These are phyloP conservation scores for Trichosanthes cucumerina DNA, from an alignment of 306 rosid genomes.

Conservation along the genomic window DNA sequence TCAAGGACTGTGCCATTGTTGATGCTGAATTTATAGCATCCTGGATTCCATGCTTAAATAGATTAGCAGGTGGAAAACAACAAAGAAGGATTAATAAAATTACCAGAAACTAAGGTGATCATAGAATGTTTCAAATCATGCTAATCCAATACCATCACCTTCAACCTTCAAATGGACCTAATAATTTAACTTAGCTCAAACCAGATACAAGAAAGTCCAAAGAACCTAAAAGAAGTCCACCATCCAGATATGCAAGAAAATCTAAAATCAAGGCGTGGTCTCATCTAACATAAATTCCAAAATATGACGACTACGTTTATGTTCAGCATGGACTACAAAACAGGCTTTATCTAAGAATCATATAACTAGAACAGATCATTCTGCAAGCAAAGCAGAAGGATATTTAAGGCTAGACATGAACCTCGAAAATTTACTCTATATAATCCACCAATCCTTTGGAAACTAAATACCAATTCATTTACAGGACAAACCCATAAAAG, in stretches of 20 bases:
- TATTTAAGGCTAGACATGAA: background rate
- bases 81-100: background rate
- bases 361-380: background rate
- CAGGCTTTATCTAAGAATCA: background rate
- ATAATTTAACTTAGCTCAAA: background rate
- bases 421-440: background rate
- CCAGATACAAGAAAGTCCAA: background rate
- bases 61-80: background rate
- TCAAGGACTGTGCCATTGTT: conserved; percentile 66
- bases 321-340: background rate
- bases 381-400: background rate
- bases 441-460: background rate
- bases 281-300: conserved; percentile 1
- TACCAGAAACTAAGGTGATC: background rate
- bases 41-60: conserved; percentile 25
- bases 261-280: background rate
- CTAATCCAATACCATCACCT: background rate
- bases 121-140: background rate
- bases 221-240: background rate
- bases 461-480: background rate
- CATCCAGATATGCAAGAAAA: conserved; percentile 1
- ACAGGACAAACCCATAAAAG: background rate
- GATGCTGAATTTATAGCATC: conserved; percentile 81
- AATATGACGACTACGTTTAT: background rate
- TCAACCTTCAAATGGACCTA: background rate